Percentiles rank a stretch among this genome's conserved stretches.
Conservation (phyloP, 179 eudicot genomes). For the Drosera spatulata region DNA sequence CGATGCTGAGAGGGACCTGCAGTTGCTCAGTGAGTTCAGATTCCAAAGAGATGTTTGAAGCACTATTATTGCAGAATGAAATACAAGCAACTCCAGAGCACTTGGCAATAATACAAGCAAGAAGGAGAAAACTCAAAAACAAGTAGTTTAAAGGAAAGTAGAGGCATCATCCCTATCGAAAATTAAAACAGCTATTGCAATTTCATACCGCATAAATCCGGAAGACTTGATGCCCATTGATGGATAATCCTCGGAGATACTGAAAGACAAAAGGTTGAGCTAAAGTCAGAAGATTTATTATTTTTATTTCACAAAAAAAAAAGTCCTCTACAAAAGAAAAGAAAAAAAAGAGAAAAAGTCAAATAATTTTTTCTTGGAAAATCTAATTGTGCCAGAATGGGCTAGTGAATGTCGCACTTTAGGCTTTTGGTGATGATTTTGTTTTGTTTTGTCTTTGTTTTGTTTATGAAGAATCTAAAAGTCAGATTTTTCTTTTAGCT, state of each 20-base stretch:
- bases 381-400: too few relatives aligned
- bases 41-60: background rate
- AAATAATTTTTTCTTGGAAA: too few relatives aligned
- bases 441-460: too few relatives aligned
- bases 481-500: background rate
- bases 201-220: slow-evolving; percentile 72
- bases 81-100: background rate
- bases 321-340: background rate
- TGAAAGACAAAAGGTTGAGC: slow-evolving; percentile 10
- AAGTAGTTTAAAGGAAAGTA: too few relatives aligned
- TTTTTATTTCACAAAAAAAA: background rate
- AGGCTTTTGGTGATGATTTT: too few relatives aligned
- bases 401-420: too few relatives aligned
- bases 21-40: background rate
- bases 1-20: slow-evolving; percentile 88
- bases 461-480: background rate
- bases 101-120: too few relatives aligned
- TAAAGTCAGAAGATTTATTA: background rate
- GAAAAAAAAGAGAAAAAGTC: background rate
- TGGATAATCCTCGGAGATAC: slow-evolving; percentile 77
- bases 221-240: slow-evolving; percentile 66
- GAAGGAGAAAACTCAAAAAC: too few relatives aligned
- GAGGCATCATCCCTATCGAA: too few relatives aligned
- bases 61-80: background rate
- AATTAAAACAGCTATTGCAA: too few relatives aligned